A percentile compares a stretch with the other conserved stretches of the same genome.
phyloP scores from a whole-genome alignment of 2,329 filamentous ascomycete species.

The Purpureocillium lavendulum region DNA sequence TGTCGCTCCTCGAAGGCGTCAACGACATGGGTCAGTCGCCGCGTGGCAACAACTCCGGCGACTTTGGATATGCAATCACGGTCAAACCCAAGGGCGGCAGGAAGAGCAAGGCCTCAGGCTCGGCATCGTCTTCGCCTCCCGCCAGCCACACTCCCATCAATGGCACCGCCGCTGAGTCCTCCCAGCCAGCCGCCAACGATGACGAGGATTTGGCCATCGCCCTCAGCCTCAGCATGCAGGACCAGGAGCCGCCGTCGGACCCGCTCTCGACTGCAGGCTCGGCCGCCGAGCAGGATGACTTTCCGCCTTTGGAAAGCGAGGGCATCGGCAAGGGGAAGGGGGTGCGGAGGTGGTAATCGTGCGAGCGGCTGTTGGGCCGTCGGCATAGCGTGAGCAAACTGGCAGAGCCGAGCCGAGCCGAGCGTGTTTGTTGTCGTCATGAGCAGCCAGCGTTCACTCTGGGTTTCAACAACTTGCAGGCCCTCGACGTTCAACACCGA shows the following conservation, averaged over 20 bases:
- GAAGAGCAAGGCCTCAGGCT: conserved; percentile 27
- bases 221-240: conserved; percentile 50
- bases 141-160: conserved; percentile 25
- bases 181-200: conserved; percentile 12
- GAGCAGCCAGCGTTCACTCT: background rate
- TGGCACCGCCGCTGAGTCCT: conserved; percentile 14
- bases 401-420: too few relatives aligned
- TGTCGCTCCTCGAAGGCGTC: conserved; percentile 50
- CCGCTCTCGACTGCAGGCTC: too few relatives aligned
- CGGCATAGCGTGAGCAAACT: too few relatives aligned
- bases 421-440: background rate
- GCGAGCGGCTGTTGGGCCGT: too few relatives aligned
- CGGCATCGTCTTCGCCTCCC: conserved; percentile 24
- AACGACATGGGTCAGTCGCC: conserved; percentile 39
- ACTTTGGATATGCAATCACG: conserved; percentile 43
- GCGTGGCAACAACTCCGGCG: conserved; percentile 34
- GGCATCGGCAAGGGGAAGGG: conserved; percentile 37
- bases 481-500: conserved; percentile 1
- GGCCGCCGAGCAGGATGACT: conserved; percentile 30
- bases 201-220: conserved; percentile 55
- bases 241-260: conserved; percentile 36
- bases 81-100: conserved; percentile 34
- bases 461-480: background rate
- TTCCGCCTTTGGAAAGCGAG: conserved; percentile 28
- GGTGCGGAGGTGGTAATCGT: conserved; percentile 17